phyloP scores from a whole-genome alignment of 2,329 filamentous ascomycete genomes.

The Fusarium nurragi region DNA sequence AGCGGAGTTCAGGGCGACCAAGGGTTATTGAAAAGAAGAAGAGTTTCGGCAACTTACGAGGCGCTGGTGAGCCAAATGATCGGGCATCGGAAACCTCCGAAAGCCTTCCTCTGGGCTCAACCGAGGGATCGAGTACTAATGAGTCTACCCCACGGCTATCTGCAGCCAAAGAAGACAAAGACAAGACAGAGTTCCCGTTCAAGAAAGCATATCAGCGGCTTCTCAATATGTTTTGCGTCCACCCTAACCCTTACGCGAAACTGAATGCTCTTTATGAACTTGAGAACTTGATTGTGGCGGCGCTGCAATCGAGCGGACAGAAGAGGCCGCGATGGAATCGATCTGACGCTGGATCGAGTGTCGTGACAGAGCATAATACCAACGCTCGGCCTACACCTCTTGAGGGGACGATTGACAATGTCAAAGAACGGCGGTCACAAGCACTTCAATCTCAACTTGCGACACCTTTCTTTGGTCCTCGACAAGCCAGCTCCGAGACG shows the following conservation, averaged over 20 bases:
- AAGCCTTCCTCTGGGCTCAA: conserved; percentile 50
- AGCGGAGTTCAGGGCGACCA: conserved; percentile 58
- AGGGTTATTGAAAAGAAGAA: conserved; percentile 70
- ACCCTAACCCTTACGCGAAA: conserved; percentile 88
- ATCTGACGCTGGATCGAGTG: conserved; percentile 51
- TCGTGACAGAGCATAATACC: conserved; percentile 46
- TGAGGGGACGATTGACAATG: conserved; percentile 75
- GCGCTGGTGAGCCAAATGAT: conserved; percentile 56
- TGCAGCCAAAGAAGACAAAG: conserved; percentile 40
- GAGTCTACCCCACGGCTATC: conserved; percentile 41
- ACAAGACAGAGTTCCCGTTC: conserved; percentile 75
- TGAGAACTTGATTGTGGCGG: conserved; percentile 81
- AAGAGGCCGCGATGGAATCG: conserved; percentile 50
- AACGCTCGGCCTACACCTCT: conserved; percentile 58
- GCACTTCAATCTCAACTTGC: conserved; percentile 47
- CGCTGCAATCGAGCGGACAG: conserved; percentile 57
- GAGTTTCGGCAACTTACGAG: conserved; percentile 72
- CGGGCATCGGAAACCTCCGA: conserved; percentile 53
- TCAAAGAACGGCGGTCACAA: conserved; percentile 73
- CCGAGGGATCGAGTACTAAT: conserved; percentile 51
- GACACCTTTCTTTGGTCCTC: conserved; percentile 48
- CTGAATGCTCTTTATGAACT: conserved; percentile 85
- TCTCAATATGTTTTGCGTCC: conserved; percentile 85
- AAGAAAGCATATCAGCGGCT: conserved; percentile 81
- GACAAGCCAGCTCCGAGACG: conserved; percentile 58